A percentile compares a stretch with the other conserved stretches of the same genome.
Conservation (phyloP, 345 rosid species). For the Salix exigua region DNA sequence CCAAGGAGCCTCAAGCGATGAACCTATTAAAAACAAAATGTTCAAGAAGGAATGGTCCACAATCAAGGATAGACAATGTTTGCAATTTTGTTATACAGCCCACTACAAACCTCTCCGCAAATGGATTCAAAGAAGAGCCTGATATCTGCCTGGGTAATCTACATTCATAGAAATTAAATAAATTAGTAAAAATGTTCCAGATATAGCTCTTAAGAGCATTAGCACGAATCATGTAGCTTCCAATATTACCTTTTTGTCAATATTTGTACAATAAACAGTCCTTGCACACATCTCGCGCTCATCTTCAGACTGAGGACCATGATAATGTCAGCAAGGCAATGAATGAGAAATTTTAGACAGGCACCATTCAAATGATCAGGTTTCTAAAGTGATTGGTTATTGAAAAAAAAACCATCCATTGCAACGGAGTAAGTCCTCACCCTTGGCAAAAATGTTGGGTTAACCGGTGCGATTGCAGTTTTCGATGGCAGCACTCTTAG, state of each 20-base stretch:
- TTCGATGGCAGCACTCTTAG: constrained; percentile 93
- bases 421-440: constrained; percentile 36
- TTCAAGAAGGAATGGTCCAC: not conserved
- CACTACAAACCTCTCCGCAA: constrained; percentile 78
- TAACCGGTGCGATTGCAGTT: constrained; percentile 99
- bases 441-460: constrained; percentile 94
- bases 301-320: constrained; percentile 70
- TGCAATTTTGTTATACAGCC: constrained; percentile 4
- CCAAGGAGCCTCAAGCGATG: constrained; percentile 92
- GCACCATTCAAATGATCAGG: not conserved
- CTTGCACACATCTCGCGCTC: constrained; percentile 98
- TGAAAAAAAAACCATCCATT: constrained; percentile 4
- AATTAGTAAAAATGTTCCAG: constrained; percentile 5
- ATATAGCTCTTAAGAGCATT: not conserved
- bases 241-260: constrained; percentile 73
- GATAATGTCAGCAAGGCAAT: constrained; percentile 10
- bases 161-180: constrained; percentile 23
- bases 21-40: constrained; percentile 45
- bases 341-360: constrained; percentile 4
- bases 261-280: constrained; percentile 94
- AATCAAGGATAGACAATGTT: constrained; percentile 2
- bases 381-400: not conserved
- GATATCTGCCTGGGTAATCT: constrained; percentile 84
- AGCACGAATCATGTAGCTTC: not conserved
- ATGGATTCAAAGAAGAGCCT: constrained; percentile 73